phyloP scores from a whole-genome alignment of 495 filamentous ascomycete species.

The Aspergillus bertholletiae region DNA sequence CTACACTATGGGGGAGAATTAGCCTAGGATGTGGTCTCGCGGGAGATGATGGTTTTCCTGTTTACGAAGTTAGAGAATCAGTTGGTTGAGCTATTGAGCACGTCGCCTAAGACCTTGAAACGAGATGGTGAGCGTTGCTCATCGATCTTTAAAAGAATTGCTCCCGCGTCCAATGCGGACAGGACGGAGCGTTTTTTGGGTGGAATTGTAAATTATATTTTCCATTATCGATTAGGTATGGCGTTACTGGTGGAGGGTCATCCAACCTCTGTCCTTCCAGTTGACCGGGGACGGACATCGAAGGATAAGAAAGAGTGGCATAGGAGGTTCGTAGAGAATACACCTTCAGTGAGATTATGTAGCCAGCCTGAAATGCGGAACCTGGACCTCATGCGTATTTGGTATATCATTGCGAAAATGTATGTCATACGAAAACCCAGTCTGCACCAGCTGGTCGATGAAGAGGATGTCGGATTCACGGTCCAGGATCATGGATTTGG shows the following conservation, averaged over 20 bases:
- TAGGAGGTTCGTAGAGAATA: background rate
- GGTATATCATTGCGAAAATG: background rate
- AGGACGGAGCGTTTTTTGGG: background rate
- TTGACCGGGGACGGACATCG: background rate
- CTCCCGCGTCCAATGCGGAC: too few species aligned
- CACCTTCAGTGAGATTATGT: background rate
- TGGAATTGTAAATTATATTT: background rate
- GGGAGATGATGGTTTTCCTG: background rate
- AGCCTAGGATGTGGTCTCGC: background rate
- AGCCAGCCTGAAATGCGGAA: background rate
- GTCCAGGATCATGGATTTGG: slow-evolving; percentile 9
- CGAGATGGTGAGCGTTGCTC: background rate
- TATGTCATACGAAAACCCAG: slow-evolving; percentile 9
- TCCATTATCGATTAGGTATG: background rate
- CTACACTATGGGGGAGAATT: background rate
- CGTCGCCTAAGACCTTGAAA: background rate
- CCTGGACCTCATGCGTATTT: background rate
- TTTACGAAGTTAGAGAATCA: slow-evolving; percentile 7
- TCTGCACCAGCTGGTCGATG: slow-evolving; percentile 10
- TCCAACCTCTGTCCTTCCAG: background rate
- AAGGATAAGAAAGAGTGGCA: background rate
- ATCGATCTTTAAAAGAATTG: background rate
- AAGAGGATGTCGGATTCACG: slow-evolving; percentile 6
- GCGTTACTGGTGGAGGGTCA: background rate
- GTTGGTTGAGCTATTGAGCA: slow-evolving; percentile 1